A percentile compares a stretch with the other conserved stretches of the same genome.
Evolutionary conservation across 441 rosid genomes (phyloP).

Genomic region (Populus hybrid): DNA sequence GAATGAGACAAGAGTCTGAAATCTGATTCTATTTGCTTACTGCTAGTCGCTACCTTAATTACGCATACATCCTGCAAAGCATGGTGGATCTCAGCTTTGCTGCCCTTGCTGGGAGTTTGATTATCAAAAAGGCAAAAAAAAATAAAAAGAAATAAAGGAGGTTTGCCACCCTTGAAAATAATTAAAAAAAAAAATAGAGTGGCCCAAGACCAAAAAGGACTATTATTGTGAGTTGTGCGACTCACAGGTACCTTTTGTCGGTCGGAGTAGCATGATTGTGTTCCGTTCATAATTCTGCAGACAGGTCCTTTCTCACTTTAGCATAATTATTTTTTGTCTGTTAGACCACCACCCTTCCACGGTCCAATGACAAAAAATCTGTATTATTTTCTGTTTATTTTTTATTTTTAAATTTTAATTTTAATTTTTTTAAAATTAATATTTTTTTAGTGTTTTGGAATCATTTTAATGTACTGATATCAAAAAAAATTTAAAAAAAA

Average conservation of each 20-base stretch:
- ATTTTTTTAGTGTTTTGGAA: too few species aligned
- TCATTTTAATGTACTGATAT: too few species aligned
- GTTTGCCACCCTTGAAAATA: background rate
- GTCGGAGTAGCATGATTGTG: background rate
- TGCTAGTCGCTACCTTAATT: background rate
- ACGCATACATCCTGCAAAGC: too few species aligned
- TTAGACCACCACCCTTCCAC: background rate
- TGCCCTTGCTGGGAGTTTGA: background rate
- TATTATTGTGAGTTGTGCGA: background rate
- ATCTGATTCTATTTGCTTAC: background rate
- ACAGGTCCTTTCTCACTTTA: constrained; percentile 9
- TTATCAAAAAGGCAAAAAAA: background rate
- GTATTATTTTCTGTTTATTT: too few species aligned
- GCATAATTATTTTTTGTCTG: background rate
- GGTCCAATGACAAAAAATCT: background rate
- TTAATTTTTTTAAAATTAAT: too few species aligned
- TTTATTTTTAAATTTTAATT: background rate
- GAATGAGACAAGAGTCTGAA: background rate
- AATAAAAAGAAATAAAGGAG: too few species aligned
- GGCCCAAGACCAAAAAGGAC: background rate
- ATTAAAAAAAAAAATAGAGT: background rate
- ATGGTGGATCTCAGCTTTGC: background rate
- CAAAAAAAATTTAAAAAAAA: too few species aligned
- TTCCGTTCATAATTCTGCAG: constrained; percentile 1
- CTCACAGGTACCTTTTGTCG: background rate